Evolutionary conservation across 2,329 filamentous ascomycete species (phyloP).

Genomic region (Xylariaceae sp.): DNA sequence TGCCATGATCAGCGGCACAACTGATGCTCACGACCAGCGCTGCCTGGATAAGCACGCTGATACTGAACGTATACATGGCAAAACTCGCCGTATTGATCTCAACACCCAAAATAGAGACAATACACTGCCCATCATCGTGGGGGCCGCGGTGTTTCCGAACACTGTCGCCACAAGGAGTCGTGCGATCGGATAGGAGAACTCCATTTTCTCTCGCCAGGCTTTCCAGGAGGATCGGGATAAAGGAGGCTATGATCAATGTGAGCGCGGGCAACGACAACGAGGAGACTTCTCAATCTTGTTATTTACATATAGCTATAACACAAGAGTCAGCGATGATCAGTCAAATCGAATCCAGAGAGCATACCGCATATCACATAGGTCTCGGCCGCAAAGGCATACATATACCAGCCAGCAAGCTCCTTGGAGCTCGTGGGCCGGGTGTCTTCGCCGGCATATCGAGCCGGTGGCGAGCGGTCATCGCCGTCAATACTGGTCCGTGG

Average conservation of each 20-base stretch:
- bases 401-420: constrained; percentile 92
- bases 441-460: constrained; percentile 76
- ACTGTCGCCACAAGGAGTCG: constrained; percentile 65
- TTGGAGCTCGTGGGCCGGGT: constrained; percentile 78
- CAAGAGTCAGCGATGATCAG: too few species aligned
- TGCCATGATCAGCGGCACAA: constrained; percentile 89
- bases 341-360: too few species aligned
- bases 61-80: constrained; percentile 96
- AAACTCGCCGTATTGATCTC: constrained; percentile 96
- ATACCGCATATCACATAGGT: constrained; percentile 91
- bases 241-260: constrained; percentile 58
- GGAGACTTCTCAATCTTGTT: constrained; percentile 1
- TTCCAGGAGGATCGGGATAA: constrained; percentile 93
- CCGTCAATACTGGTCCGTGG: constrained; percentile 35
- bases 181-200: constrained; percentile 72
- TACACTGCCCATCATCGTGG: constrained; percentile 60
- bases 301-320: constrained; percentile 28
- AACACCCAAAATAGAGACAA: constrained; percentile 73
- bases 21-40: constrained; percentile 93
- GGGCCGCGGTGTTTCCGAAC: constrained; percentile 43
- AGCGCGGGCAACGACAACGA: background rate
- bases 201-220: constrained; percentile 90
- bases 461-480: constrained; percentile 33
- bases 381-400: constrained; percentile 93
- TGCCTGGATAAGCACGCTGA: constrained; percentile 84